Evolutionary conservation across 371 early-diverging fungal species (phyloP).

Genomic region (Mortierella sp.): DNA sequence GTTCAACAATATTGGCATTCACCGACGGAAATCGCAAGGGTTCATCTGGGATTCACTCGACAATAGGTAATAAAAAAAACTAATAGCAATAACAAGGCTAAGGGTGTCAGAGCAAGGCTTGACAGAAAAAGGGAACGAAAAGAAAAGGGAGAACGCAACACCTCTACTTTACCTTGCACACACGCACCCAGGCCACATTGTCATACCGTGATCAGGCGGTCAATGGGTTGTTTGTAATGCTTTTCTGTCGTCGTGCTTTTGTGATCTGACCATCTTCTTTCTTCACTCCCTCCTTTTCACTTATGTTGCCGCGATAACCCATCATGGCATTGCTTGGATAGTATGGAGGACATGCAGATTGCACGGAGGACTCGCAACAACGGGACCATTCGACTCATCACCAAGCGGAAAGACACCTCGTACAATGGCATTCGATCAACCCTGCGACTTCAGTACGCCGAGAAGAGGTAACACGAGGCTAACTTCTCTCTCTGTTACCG

Average conservation of each 20-base stretch:
- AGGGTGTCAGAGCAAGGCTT: neutral
- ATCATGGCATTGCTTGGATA: neutral
- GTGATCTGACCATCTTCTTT: neutral
- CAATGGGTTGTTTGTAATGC: neutral
- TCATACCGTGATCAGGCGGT: neutral
- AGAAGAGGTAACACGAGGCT: constrained; percentile 28
- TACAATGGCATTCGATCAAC: constrained; percentile 45
- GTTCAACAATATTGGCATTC: constrained; percentile 7
- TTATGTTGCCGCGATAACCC: neutral
- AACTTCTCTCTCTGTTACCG: neutral
- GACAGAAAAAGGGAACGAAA: neutral
- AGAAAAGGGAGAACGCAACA: neutral
- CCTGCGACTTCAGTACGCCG: constrained; percentile 43
- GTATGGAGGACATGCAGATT: constrained; percentile 47
- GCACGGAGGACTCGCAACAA: constrained; percentile 30
- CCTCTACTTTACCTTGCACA: neutral
- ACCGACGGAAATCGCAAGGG: constrained; percentile 28
- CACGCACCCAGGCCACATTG: neutral
- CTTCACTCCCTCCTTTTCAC: neutral
- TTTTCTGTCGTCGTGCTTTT: neutral
- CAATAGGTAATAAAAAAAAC: constrained; percentile 23
- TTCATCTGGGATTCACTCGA: constrained; percentile 57
- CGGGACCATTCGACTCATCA: constrained; percentile 35
- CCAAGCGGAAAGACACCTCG: constrained; percentile 40
- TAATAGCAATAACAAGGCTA: neutral